Evolutionary conservation across 2,329 filamentous ascomycete species (phyloP).

Genomic region (Xylariaceae sp.): DNA sequence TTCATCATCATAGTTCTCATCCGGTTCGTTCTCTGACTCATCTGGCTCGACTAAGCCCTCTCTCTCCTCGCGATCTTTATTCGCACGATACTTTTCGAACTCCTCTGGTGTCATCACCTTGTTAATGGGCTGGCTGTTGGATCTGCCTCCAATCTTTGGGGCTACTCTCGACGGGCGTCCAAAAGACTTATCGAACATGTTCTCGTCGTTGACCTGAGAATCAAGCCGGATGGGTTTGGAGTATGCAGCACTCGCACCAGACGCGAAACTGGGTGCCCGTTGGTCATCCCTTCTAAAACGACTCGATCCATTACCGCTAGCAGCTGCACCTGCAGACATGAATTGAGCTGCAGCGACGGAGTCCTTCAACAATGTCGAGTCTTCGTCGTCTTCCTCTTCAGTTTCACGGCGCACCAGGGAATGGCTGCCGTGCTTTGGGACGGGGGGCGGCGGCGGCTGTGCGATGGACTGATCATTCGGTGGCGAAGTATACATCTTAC

Average conservation of each 20-base stretch:
- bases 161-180: conserved; percentile 33
- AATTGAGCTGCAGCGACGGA: conserved; percentile 47
- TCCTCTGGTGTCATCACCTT: conserved; percentile 90
- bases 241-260: conserved; percentile 27
- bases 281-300: conserved; percentile 39
- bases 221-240: conserved; percentile 27
- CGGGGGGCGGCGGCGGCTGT: conserved; percentile 20
- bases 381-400: conserved; percentile 44
- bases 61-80: conserved; percentile 61
- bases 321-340: conserved; percentile 24
- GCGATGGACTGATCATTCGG: conserved; percentile 29
- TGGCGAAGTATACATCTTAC: conserved; percentile 28
- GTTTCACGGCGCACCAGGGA: conserved; percentile 25
- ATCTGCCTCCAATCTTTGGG: conserved; percentile 24
- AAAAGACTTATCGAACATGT: conserved; percentile 48
- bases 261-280: conserved; percentile 18
- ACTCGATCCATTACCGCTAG: conserved; percentile 11
- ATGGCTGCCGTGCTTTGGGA: conserved; percentile 19
- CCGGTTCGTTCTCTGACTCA: conserved; percentile 39
- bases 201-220: conserved; percentile 41
- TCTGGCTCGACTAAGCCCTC: conserved; percentile 34
- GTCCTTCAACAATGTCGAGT: conserved; percentile 49
- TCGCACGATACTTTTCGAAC: conserved; percentile 75
- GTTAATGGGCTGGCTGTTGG: conserved; percentile 43
- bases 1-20: conserved; percentile 56